phyloP scores from a whole-genome alignment of 2,329 filamentous ascomycete species.

The Didymosphaeria variabile region DNA sequence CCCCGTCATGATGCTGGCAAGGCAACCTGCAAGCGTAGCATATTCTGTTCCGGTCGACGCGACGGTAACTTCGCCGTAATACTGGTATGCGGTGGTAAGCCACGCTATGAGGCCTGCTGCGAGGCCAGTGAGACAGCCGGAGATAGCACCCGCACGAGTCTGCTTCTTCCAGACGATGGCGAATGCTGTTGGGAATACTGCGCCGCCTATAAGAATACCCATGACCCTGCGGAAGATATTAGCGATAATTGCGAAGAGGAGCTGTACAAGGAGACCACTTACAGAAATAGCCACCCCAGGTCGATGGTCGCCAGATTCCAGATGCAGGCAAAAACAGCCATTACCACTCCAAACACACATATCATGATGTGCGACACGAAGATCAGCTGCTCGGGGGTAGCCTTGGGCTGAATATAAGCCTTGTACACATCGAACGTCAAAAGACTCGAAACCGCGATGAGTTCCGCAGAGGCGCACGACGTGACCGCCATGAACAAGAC shows the following conservation, averaged over 20 bases:
- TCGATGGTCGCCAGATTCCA: conserved; percentile 52
- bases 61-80: conserved; percentile 52
- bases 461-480: conserved; percentile 49
- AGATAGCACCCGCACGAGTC: conserved; percentile 43
- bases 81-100: conserved; percentile 46
- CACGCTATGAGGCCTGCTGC: conserved; percentile 49
- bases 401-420: conserved; percentile 51
- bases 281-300: conserved; percentile 53
- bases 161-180: conserved; percentile 51
- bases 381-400: conserved; percentile 48
- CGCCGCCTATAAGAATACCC: conserved; percentile 54
- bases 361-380: conserved; percentile 53
- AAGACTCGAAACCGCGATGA: conserved; percentile 53
- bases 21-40: conserved; percentile 52
- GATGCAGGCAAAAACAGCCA: conserved; percentile 52
- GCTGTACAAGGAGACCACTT: conserved; percentile 7
- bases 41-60: conserved; percentile 50
- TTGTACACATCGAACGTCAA: conserved; percentile 57
- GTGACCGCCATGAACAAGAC: conserved; percentile 49
- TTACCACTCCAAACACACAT: conserved; percentile 51
- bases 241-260: conserved; percentile 19
- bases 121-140: conserved; percentile 43
- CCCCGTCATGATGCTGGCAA: conserved; percentile 46
- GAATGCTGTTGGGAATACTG: conserved; percentile 52
- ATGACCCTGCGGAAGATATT: conserved; percentile 39